Evolutionary conservation across 1,139 yeast genomes (phyloP), one percentile per base, ranked within the genome.

Genomic region (Sugiyamaella sp.): DNA sequence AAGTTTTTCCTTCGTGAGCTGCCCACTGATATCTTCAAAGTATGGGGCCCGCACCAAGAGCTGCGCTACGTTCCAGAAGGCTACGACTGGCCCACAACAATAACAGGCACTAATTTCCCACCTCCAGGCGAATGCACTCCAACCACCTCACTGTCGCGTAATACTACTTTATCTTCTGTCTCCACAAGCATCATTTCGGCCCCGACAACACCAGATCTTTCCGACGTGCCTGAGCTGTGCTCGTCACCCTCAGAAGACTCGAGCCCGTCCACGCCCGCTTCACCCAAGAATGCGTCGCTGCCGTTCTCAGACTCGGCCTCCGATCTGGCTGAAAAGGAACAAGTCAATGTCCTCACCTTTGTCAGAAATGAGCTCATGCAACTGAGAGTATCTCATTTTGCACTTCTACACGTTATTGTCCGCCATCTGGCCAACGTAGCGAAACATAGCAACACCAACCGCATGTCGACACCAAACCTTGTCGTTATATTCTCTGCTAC

Each of bases 1-100:
- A 89, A 89, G 66, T 77, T 84, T 52, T 89, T 79, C 64, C 73
- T 89, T 58, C 77, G 97, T 61, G 95, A 86, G 61, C 71, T 89
- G 42, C 96, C 97, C 0, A 93, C 87, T 58, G 87, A 91, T 4
- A 69, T 88, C 39, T 76, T 89, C 45, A 82, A 86, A 0, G 72
- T 51, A 6, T 37, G 39, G 42, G 48, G 14, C 51, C 16, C 21
- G 5, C 60, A 37, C 40, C 59, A 19, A 41, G 35, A 38, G n/a
- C 43, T 52, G 35, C 32, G 39, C n/a, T 48, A 48, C 29, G 19
- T 37, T 16, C 45, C 47, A 2, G 55, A 48, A n/a, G 46, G 29
- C 9, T 32, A 38, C 25, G 37, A 43, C 32, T 41, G 38, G 39
- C n/a, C 41, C 2, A n/a, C 17, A 9, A 14, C 44, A 9, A n/a